These are phyloP conservation scores for Colletotrichum tofieldiae DNA, from an alignment of 2,329 filamentous ascomycete genomes.

Conservation along the genomic window DNA sequence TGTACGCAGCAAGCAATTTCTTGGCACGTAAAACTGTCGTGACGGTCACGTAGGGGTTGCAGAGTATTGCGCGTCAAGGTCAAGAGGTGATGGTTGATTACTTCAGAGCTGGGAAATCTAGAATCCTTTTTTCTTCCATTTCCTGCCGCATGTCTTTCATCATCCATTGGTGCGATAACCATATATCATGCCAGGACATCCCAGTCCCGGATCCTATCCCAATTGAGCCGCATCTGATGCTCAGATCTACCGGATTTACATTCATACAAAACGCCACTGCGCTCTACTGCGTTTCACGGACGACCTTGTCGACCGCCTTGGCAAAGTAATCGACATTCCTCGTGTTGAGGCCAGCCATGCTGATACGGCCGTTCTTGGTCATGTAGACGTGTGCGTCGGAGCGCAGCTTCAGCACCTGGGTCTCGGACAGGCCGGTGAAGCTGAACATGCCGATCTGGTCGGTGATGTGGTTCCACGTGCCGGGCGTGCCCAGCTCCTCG, in stretches of 20 bases:
- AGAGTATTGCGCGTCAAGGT: neutral
- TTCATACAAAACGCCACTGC: neutral
- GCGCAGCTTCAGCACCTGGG: conserved; percentile 80
- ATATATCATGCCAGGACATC: conserved; percentile 16
- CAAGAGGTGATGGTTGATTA: conserved; percentile 29
- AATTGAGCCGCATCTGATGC: neutral
- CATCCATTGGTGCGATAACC: conserved; percentile 2
- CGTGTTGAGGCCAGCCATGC: conserved; percentile 97
- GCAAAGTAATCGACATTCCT: conserved; percentile 95
- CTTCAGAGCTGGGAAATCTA: conserved; percentile 34
- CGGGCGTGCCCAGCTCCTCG: conserved; percentile 88
- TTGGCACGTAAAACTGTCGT: neutral
- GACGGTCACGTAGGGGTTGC: too few relatives aligned
- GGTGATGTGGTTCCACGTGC: conserved; percentile 96
- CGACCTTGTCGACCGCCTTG: conserved; percentile 88
- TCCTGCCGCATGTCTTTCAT: conserved; percentile 23
- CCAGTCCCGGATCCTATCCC: conserved; percentile 10
- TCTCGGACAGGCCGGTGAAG: conserved; percentile 85
- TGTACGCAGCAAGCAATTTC: neutral
- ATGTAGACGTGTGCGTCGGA: conserved; percentile 86
- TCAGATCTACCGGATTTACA: neutral
- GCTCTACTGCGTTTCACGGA: conserved; percentile 65
- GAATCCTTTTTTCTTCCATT: conserved; percentile 17
- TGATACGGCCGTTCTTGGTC: conserved; percentile 98
- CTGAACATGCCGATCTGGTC: conserved; percentile 99